Conservation (phyloP, 2,329 filamentous ascomycete species). For the Fusarium devonianum region DNA sequence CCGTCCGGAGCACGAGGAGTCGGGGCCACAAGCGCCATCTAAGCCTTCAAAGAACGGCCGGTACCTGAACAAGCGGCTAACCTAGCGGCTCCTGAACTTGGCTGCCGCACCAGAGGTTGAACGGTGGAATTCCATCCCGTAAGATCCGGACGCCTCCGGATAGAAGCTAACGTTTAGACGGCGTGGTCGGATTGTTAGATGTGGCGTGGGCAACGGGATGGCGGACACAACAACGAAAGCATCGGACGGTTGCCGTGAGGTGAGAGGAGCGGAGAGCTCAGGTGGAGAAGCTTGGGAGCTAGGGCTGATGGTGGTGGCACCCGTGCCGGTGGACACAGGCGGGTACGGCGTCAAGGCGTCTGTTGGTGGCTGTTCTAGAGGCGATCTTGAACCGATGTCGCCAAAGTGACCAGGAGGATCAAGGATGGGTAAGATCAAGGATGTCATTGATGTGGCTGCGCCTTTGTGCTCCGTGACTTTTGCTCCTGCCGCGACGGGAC, state of each 20-base stretch:
- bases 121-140: slow-evolving; percentile 13
- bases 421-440: background rate
- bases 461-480: slow-evolving; percentile 5
- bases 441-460: background rate
- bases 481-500: background rate
- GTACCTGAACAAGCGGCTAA: slow-evolving; percentile 35
- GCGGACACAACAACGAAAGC: slow-evolving; percentile 2
- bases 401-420: slow-evolving; percentile 17
- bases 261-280: background rate
- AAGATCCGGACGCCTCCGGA: slow-evolving; percentile 21
- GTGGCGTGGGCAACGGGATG: background rate
- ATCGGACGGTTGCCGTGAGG: background rate
- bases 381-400: slow-evolving; percentile 26
- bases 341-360: slow-evolving; percentile 42
- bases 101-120: slow-evolving; percentile 9
- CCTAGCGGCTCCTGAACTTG: slow-evolving; percentile 24
- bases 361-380: slow-evolving; percentile 34
- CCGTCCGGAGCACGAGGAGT: slow-evolving; percentile 26
- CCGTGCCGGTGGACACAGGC: slow-evolving; percentile 11
- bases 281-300: slow-evolving; percentile 2
- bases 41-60: slow-evolving; percentile 40
- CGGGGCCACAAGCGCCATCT: slow-evolving; percentile 41
- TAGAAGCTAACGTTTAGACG: slow-evolving; percentile 13
- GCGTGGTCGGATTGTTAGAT: slow-evolving; percentile 11
- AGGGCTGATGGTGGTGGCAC: background rate